Conservation (phyloP, 2,329 filamentous ascomycete species). For the Paecilomyces fulvus region DNA sequence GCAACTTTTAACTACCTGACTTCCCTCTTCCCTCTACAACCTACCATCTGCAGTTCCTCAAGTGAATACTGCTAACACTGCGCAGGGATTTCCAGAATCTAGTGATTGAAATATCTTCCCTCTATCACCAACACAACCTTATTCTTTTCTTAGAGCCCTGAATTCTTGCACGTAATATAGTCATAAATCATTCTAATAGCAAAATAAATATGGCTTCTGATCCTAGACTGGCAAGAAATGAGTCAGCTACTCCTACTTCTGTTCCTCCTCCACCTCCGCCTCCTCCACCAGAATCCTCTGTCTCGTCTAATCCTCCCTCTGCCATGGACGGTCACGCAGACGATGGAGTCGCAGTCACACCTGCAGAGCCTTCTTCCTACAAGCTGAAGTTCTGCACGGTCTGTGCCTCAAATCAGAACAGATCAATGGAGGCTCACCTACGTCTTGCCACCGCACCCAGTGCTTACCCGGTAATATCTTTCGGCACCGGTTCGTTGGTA, state of each 20-base stretch:
- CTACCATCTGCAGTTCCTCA: neutral
- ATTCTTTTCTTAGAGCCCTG: constrained; percentile 6
- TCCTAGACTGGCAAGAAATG: constrained; percentile 42
- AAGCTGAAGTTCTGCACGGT: constrained; percentile 97
- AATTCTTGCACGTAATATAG: constrained; percentile 1
- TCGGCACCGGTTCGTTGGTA: constrained; percentile 91
- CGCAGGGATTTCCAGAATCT: constrained; percentile 22
- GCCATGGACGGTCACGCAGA: constrained; percentile 9
- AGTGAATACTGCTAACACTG: constrained; percentile 14
- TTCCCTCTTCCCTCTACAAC: constrained; percentile 6
- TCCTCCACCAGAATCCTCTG: constrained; percentile 30
- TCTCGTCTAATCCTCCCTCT: constrained; percentile 18
- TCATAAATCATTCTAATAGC: constrained; percentile 5
- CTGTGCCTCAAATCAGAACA: constrained; percentile 97
- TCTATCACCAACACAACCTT: constrained; percentile 1
- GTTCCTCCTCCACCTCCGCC: constrained; percentile 46
- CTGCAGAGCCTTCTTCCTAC: constrained; percentile 44
- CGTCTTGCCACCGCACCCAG: constrained; percentile 76
- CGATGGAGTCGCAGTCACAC: constrained; percentile 6
- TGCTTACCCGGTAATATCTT: constrained; percentile 91
- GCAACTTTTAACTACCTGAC: constrained; percentile 19
- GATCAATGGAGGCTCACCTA: constrained; percentile 99
- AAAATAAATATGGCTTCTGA: constrained; percentile 38
- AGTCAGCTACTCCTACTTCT: constrained; percentile 33
- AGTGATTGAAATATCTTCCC: constrained; percentile 23